phyloP scores from a whole-genome alignment of 2,329 filamentous ascomycete genomes.

The Metarhizium brunneum region DNA sequence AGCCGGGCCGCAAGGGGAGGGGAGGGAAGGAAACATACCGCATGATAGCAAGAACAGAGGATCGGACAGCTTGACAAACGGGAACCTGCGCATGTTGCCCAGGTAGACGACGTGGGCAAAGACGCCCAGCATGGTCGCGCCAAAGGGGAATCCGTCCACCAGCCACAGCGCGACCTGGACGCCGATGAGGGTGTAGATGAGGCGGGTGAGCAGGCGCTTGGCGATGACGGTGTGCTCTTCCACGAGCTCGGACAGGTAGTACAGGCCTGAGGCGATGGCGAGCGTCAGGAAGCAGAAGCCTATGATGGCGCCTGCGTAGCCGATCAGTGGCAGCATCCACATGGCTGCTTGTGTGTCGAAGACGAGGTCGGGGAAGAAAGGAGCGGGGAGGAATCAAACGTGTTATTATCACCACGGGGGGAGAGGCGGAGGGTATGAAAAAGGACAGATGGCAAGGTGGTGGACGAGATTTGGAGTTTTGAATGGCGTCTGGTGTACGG shows the following conservation, averaged over 20 bases:
- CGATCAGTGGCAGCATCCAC: constrained; percentile 93
- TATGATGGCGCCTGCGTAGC: constrained; percentile 76
- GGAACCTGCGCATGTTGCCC: constrained; percentile 69
- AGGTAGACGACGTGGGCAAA: constrained; percentile 77
- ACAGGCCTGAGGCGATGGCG: constrained; percentile 94
- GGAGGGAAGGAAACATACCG: constrained; percentile 37
- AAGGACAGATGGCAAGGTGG: not conserved
- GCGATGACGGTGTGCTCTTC: constrained; percentile 94
- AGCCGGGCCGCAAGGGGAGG: too few relatives aligned
- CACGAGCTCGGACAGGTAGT: constrained; percentile 95
- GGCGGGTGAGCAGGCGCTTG: constrained; percentile 71
- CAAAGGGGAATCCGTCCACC: constrained; percentile 77
- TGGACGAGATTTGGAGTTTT: too few relatives aligned
- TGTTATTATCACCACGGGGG: not conserved
- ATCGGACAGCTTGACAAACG: constrained; percentile 76
- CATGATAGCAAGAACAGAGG: constrained; percentile 81
- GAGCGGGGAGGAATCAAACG: not conserved
- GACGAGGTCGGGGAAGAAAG: not conserved
- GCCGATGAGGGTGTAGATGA: constrained; percentile 76
- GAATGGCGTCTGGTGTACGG: too few relatives aligned
- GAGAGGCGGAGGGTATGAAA: not conserved
- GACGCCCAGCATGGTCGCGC: constrained; percentile 65
- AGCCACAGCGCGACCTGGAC: constrained; percentile 67
- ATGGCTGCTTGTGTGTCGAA: constrained; percentile 35
- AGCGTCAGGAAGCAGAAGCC: constrained; percentile 93